A percentile compares a stretch with the other conserved stretches of the same genome.
phyloP scores from a whole-genome alignment of 768 basidiomycete species.

The Sutorius australiensis region DNA sequence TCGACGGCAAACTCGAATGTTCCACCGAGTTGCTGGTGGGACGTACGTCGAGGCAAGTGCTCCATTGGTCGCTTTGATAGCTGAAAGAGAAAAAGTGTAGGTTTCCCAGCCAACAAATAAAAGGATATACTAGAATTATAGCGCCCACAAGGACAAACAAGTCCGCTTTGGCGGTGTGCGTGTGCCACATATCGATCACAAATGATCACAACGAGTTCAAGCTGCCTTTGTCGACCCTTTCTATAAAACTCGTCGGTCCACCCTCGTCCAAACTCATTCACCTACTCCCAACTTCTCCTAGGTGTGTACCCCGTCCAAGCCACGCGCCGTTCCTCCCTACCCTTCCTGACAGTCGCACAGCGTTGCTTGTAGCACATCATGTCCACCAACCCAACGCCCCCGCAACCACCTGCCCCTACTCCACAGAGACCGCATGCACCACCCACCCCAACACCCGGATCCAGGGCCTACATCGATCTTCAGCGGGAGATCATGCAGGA shows the following conservation, averaged over 20 bases:
- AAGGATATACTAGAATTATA: conserved; percentile 20
- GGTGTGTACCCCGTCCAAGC: neutral
- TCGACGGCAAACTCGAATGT: neutral
- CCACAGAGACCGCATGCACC: neutral
- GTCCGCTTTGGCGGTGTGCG: conserved; percentile 29
- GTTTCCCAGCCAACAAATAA: conserved; percentile 33
- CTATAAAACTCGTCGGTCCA: conserved; percentile 24
- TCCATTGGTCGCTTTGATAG: conserved; percentile 1
- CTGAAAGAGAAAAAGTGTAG: conserved; percentile 1
- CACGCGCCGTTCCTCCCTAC: neutral
- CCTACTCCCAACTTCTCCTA: neutral
- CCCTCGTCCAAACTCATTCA: neutral
- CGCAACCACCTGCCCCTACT: conserved; percentile 10
- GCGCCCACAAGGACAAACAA: conserved; percentile 50
- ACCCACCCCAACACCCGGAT: conserved; percentile 18
- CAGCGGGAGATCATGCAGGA: conserved; percentile 18
- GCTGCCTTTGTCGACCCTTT: conserved; percentile 24
- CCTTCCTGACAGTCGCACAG: conserved; percentile 1
- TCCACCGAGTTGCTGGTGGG: neutral
- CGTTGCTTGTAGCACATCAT: conserved; percentile 3
- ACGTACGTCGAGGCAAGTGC: neutral
- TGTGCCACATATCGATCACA: conserved; percentile 29
- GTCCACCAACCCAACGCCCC: conserved; percentile 10
- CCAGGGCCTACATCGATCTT: conserved; percentile 16
- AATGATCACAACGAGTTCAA: conserved; percentile 26